phyloP scores from a whole-genome alignment of 2,329 filamentous ascomycete genomes.

The Capronia coronata region DNA sequence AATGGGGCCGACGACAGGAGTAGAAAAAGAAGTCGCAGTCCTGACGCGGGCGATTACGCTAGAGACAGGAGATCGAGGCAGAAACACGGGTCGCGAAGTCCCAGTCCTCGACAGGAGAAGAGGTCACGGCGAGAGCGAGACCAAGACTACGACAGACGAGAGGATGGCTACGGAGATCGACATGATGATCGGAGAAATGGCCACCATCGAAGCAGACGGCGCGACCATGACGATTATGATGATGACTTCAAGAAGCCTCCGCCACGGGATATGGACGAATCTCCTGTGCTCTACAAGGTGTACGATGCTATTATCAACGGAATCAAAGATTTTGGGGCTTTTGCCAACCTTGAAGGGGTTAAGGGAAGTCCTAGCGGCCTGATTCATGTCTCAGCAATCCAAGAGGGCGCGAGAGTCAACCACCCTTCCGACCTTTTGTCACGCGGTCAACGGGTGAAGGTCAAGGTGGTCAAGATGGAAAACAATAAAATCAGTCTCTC shows the following conservation, averaged over 20 bases:
- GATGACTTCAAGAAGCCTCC: constrained; percentile 61
- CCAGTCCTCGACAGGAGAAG: constrained; percentile 41
- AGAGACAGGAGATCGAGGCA: constrained; percentile 42
- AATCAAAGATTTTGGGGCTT: constrained; percentile 90
- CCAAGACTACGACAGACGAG: constrained; percentile 43
- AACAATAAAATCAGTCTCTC: constrained; percentile 75
- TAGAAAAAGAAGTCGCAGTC: constrained; percentile 52
- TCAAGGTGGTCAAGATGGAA: constrained; percentile 86
- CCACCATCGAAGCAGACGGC: constrained; percentile 37
- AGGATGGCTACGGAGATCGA: constrained; percentile 13
- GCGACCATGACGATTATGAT: constrained; percentile 43
- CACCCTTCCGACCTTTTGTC: constrained; percentile 84
- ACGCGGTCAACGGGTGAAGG: constrained; percentile 75
- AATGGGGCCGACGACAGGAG: constrained; percentile 35
- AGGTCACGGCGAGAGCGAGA: constrained; percentile 36
- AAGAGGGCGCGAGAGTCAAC: constrained; percentile 76
- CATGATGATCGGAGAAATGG: constrained; percentile 30
- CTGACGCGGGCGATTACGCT: constrained; percentile 45
- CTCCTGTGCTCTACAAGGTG: constrained; percentile 74
- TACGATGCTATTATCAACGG: constrained; percentile 88
- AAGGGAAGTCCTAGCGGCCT: constrained; percentile 84
- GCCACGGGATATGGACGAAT: constrained; percentile 69
- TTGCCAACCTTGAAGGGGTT: constrained; percentile 85
- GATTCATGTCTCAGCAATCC: constrained; percentile 86
- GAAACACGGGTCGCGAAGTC: constrained; percentile 48